A percentile compares a stretch with the other conserved stretches of the same genome.
Evolutionary conservation across 2,329 filamentous ascomycete genomes (phyloP).

Genomic region (Tolypocladium ovalisporum): DNA sequence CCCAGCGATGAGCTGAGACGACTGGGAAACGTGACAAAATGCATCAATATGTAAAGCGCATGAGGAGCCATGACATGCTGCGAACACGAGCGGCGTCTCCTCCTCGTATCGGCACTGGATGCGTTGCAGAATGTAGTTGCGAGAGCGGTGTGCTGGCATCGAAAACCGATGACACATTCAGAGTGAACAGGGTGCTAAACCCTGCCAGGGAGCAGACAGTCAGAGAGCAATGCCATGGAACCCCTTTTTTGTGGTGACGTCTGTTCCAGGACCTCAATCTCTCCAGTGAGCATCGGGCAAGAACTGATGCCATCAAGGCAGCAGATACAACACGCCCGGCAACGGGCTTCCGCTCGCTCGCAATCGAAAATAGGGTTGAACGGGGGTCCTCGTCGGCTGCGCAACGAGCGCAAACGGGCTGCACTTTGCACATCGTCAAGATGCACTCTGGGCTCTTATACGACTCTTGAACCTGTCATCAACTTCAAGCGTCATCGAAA

Average conservation of each 20-base stretch:
- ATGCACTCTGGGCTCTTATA: no score
- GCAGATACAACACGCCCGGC: neutral
- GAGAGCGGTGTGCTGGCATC: neutral
- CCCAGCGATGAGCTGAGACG: neutral
- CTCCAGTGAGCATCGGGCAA: neutral
- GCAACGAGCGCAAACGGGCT: neutral
- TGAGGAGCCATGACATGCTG: neutral
- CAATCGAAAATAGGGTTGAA: neutral
- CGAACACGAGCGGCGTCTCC: neutral
- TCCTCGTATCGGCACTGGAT: neutral
- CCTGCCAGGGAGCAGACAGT: neutral
- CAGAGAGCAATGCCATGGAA: neutral
- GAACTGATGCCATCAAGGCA: neutral
- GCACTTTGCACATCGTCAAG: neutral
- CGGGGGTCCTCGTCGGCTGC: neutral
- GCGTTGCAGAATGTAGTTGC: neutral
- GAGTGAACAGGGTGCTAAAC: neutral
- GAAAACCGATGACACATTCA: neutral
- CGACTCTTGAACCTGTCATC: neutral
- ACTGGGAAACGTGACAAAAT: neutral
- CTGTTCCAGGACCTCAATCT: neutral
- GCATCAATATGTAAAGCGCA: neutral
- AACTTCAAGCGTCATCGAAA: slow-evolving; percentile 43
- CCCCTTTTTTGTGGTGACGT: neutral
- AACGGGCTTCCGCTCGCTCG: neutral